Conservation (phyloP, 768 basidiomycete genomes). For the Boletus tomentosulus region DNA sequence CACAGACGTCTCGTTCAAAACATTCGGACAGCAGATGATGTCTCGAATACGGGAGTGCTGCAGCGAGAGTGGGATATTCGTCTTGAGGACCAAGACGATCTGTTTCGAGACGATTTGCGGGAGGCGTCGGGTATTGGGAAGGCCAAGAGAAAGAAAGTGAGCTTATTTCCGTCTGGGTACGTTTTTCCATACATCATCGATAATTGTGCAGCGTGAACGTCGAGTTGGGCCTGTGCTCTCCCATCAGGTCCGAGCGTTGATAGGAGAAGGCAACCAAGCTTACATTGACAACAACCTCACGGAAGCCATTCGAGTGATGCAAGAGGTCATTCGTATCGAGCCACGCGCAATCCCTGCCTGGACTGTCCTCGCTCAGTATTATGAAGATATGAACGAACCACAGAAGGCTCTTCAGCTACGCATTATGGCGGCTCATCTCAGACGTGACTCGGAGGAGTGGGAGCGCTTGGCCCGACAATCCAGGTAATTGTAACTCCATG, state of each 20-base stretch:
- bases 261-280: conserved; percentile 85
- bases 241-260: conserved; percentile 64
- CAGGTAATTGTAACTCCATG: conserved; percentile 44
- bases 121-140: conserved; percentile 70
- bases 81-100: conserved; percentile 61
- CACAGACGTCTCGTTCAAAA: conserved; percentile 63
- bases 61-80: conserved; percentile 72
- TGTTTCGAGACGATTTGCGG: conserved; percentile 71
- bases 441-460: conserved; percentile 85
- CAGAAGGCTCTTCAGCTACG: conserved; percentile 76
- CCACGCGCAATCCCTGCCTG: conserved; percentile 80
- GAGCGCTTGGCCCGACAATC: conserved; percentile 72
- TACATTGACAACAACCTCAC: conserved; percentile 68
- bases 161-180: background rate
- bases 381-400: conserved; percentile 64
- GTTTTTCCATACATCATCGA: background rate
- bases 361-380: conserved; percentile 83
- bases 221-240: conserved; percentile 58
- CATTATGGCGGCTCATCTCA: conserved; percentile 88
- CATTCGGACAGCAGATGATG: conserved; percentile 52
- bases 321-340: conserved; percentile 92
- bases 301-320: conserved; percentile 74
- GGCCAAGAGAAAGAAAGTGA: conserved; percentile 44
- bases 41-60: conserved; percentile 43
- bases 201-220: conserved; percentile 33